phyloP scores from a whole-genome alignment of 305 asterid genomes.

The Solanum chacoense region DNA sequence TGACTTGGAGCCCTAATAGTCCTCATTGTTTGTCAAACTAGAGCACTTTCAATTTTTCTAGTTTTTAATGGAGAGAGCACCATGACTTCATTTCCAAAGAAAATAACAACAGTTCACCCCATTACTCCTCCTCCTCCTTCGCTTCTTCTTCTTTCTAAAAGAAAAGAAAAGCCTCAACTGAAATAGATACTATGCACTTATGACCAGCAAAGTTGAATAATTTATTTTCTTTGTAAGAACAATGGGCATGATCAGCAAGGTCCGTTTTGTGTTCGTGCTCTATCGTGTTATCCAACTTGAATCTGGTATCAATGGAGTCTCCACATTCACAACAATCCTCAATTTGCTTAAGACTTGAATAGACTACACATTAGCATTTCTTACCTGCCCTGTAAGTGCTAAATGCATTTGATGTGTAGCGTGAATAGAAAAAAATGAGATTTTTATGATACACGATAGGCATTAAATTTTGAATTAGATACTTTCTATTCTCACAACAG shows the following conservation, averaged over 20 bases:
- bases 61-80: background rate
- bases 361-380: background rate
- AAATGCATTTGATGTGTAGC: background rate
- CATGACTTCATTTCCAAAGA: background rate
- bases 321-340: background rate
- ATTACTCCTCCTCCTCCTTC: background rate
- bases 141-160: background rate
- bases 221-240: background rate
- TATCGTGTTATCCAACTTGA: slow-evolving; percentile 24
- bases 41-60: background rate
- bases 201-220: background rate
- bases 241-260: background rate
- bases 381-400: background rate
- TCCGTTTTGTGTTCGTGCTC: slow-evolving; percentile 33
- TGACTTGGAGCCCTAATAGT: background rate
- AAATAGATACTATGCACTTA: background rate
- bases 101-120: background rate
- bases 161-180: background rate
- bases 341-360: slow-evolving; percentile 9
- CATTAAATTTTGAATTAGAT: slow-evolving; percentile 20
- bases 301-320: background rate
- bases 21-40: background rate
- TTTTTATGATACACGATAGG: background rate
- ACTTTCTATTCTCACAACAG: slow-evolving; percentile 4
- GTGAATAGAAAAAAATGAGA: background rate